Percentiles rank a stretch among this genome's conserved stretches.
Conservation (phyloP, 1,139 yeast genomes). For the Diutina scorzettiae region DNA sequence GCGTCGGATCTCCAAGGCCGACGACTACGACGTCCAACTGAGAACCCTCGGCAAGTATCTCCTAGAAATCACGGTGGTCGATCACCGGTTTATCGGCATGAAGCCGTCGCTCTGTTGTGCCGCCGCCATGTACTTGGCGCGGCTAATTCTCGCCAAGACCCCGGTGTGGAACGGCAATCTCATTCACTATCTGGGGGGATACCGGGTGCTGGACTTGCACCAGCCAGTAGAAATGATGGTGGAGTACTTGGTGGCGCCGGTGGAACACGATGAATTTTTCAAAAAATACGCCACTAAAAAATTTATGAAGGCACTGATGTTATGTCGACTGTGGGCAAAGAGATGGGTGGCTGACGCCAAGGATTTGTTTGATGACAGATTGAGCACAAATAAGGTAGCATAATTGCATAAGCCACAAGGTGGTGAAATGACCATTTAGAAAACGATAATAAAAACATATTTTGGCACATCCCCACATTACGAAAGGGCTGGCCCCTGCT, state of each 20-base stretch:
- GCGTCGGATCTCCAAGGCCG: conserved; percentile 89
- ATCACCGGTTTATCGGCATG: conserved; percentile 67
- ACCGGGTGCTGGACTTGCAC: conserved; percentile 57
- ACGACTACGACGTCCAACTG: conserved; percentile 84
- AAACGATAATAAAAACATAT: no score
- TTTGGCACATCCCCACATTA: no score
- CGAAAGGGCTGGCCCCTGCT: no score
- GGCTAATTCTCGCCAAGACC: conserved; percentile 61
- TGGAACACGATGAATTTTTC: conserved; percentile 85
- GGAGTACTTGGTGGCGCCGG: conserved; percentile 74
- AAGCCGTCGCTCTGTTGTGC: conserved; percentile 83
- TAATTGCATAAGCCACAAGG: no score
- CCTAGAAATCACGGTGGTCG: conserved; percentile 71
- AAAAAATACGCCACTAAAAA: conserved; percentile 87
- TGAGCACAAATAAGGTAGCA: conserved; percentile 4
- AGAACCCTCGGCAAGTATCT: conserved; percentile 87
- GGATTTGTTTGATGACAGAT: conserved; percentile 3
- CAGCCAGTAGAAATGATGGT: conserved; percentile 64
- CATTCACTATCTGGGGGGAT: conserved; percentile 89
- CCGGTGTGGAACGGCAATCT: conserved; percentile 76
- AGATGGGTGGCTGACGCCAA: conserved; percentile 23
- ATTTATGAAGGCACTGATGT: conserved; percentile 81
- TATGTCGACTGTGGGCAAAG: conserved; percentile 89
- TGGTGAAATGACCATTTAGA: no score
- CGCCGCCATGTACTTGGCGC: conserved; percentile 80